Conservation (phyloP, 176 grass and related monocot species). For the Carex myosuroides region DNA sequence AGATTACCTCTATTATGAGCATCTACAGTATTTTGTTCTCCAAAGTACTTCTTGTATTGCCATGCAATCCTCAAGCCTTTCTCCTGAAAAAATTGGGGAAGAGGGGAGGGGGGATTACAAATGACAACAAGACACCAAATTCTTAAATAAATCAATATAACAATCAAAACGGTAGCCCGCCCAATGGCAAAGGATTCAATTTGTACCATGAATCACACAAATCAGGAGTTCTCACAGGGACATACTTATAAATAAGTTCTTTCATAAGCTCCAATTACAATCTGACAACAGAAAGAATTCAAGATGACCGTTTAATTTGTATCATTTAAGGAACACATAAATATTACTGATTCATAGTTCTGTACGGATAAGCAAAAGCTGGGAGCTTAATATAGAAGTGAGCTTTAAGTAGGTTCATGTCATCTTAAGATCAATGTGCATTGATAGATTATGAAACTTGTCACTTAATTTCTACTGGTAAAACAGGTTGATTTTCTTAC, state of each 20-base stretch:
- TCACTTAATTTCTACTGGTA: not conserved
- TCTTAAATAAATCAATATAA: conserved; percentile 5
- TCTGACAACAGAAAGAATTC: too few species aligned
- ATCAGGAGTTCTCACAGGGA: not conserved
- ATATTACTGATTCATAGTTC: not conserved
- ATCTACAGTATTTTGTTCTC: conserved; percentile 41
- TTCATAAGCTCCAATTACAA: too few species aligned
- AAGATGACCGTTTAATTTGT: too few species aligned
- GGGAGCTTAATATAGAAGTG: not conserved
- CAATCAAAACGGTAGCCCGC: not conserved
- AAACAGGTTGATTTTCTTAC: not conserved
- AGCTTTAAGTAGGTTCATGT: not conserved
- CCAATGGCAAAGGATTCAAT: not conserved
- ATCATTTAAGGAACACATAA: too few species aligned
- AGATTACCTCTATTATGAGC: conserved; percentile 39
- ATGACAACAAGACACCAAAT: not conserved
- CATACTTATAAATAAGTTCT: not conserved
- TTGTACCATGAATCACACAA: not conserved
- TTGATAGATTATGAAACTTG: not conserved
- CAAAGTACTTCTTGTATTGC: conserved; percentile 97
- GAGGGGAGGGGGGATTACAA: not conserved
- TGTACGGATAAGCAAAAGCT: not conserved
- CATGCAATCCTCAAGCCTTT: conserved; percentile 85
- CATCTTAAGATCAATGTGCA: not conserved
- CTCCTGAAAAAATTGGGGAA: conserved; percentile 35